Evolutionary conservation across 2,329 filamentous ascomycete genomes (phyloP), one percentile per base, ranked within the genome.

Genomic region (Aspergillus calidoustus): DNA sequence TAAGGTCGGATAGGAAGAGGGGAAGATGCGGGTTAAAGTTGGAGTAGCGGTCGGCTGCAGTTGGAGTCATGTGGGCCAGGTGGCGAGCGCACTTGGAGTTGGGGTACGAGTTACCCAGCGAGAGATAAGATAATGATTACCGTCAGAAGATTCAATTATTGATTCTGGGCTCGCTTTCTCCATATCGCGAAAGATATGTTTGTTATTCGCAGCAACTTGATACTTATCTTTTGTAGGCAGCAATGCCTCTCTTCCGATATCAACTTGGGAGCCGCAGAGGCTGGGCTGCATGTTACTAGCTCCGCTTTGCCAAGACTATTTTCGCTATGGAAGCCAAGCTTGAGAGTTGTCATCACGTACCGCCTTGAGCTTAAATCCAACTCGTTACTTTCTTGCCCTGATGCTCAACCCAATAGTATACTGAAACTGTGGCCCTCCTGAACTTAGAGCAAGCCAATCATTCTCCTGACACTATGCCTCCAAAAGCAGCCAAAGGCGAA

Each of bases 401-500:
- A 41, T 11, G 11, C 34, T 41, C 34, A 17, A 41, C 34, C 34
- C 11, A 41, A 15, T 41, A 8, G 13, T 28, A 4, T 7, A 41
- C 34, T 41, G 4, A 11, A 41, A 15, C 34, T 41, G 25, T 28
- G 25, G 25, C 6, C 34, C 13, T 15, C 34, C 15, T 41, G 34
- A 41, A 17, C 34, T 15, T 41, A 41, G 34, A 5, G 5, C 9
- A 41, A 11, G 34, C 34, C 34, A 15, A 41, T 15, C 11, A 15
- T 13, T 15, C 2, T 9, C 15, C 19, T n/a, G 9, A 11, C 30
- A 67, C 63, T 30, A 93, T 93, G 91, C 91, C 91, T 66, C 87
- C 89, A 70, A 91, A 93, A 74, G 83, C 88, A 54, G 84, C 86
- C 9, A 96, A 93, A 79, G 92, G 92, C 79, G 93, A 97, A 79